phyloP scores from a whole-genome alignment of 1,139 yeast species.

The Arxiozyma slooffiae region DNA sequence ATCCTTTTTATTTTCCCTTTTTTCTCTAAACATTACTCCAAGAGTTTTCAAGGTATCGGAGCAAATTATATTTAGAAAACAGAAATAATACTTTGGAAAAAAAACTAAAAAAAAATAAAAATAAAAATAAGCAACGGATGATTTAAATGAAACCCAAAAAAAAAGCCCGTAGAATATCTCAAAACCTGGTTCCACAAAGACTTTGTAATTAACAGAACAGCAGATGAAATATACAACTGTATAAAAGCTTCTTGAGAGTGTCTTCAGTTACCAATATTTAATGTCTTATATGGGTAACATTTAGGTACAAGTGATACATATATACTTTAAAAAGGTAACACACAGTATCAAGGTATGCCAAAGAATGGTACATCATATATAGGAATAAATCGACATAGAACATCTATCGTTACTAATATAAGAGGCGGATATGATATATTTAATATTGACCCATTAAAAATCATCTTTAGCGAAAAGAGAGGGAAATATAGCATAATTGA shows the following conservation, averaged over 20 bases:
- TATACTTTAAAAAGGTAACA: not conserved
- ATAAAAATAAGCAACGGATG: no score
- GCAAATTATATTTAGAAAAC: not conserved
- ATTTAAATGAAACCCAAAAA: no score
- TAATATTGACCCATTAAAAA: constrained; percentile 82
- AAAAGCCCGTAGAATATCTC: no score
- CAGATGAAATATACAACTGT: no score
- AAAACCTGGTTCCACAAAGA: no score
- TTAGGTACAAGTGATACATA: not conserved
- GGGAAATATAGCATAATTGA: constrained; percentile 67
- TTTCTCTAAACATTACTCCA: no score
- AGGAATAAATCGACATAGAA: not conserved
- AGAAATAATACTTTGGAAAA: not conserved
- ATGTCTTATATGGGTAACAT: not conserved
- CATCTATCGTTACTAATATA: not conserved
- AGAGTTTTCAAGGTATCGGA: no score
- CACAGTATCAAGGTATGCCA: constrained; percentile 1
- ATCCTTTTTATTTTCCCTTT: not conserved
- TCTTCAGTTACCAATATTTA: not conserved
- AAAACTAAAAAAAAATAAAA: no score
- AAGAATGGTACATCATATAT: not conserved
- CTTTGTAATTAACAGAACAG: no score
- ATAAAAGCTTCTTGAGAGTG: not conserved
- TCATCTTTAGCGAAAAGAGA: constrained; percentile 47
- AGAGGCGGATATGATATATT: constrained; percentile 59